These are phyloP conservation scores for Penicillium longicatenatum DNA, from an alignment of 495 filamentous ascomycete species.

Conservation along the genomic window DNA sequence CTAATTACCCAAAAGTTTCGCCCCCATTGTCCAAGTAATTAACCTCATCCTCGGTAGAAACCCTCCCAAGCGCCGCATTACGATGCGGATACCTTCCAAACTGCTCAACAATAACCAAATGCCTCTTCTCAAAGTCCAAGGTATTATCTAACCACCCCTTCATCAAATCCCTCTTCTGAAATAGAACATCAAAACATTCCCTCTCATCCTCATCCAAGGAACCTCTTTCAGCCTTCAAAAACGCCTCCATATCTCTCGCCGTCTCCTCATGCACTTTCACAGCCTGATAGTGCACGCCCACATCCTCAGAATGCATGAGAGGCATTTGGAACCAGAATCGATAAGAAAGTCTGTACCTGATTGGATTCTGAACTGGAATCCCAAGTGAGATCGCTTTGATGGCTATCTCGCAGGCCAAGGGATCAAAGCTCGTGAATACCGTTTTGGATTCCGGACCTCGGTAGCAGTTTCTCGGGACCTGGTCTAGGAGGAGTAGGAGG, in stretches of 20 bases:
- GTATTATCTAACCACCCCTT: conserved; percentile 11
- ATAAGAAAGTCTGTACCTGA: conserved; percentile 30
- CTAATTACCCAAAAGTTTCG: conserved; percentile 21
- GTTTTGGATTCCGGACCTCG: conserved; percentile 30
- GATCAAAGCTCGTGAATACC: conserved; percentile 34
- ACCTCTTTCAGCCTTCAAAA: conserved; percentile 15
- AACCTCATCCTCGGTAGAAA: conserved; percentile 24
- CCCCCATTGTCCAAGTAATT: conserved; percentile 30
- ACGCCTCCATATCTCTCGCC: conserved; percentile 19
- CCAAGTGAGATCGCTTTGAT: conserved; percentile 20
- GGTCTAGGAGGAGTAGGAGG: conserved; percentile 32
- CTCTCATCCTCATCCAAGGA: conserved; percentile 21
- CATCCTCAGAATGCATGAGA: conserved; percentile 36
- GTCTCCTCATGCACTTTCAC: conserved; percentile 24
- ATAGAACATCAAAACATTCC: conserved; percentile 17
- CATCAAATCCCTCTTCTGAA: conserved; percentile 13
- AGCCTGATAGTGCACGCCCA: conserved; percentile 28
- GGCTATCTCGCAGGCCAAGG: conserved; percentile 28
- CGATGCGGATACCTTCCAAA: conserved; percentile 35
- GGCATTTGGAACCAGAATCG: conserved; percentile 38
- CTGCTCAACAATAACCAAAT: conserved; percentile 31
- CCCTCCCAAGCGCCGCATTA: conserved; percentile 23
- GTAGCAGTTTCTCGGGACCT: conserved; percentile 38
- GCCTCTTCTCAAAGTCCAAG: conserved; percentile 27
- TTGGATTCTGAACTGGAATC: conserved; percentile 18